Conservation (phyloP, 2,329 filamentous ascomycete genomes). For the Didymosphaeria variabile region DNA sequence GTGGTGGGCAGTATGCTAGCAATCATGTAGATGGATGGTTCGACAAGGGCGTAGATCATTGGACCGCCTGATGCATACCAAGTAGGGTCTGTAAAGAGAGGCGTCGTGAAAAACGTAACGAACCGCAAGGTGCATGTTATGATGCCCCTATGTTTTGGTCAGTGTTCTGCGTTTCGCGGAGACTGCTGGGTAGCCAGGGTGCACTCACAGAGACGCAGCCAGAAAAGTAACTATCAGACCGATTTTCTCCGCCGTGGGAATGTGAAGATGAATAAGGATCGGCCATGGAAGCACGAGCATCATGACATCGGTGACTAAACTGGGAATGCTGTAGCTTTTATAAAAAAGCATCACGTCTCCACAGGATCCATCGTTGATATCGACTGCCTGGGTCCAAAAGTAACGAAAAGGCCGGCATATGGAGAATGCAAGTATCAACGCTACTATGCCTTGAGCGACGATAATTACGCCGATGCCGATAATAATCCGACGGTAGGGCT, state of each 20-base stretch:
- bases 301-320: slow-evolving; percentile 19
- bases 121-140: slow-evolving; percentile 12
- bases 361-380: slow-evolving; percentile 14
- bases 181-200: not conserved
- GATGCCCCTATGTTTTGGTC: slow-evolving; percentile 3
- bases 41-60: slow-evolving; percentile 14
- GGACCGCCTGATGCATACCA: slow-evolving; percentile 13
- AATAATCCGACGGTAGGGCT: slow-evolving; percentile 14
- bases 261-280: slow-evolving; percentile 9
- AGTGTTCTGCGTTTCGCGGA: not conserved
- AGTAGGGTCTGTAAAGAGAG: slow-evolving; percentile 8
- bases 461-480: slow-evolving; percentile 15
- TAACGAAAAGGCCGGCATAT: slow-evolving; percentile 22
- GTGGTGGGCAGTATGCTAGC: slow-evolving; percentile 13
- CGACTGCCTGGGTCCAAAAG: slow-evolving; percentile 20
- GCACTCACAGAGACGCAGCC: slow-evolving; percentile 13
- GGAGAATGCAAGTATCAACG: slow-evolving; percentile 16
- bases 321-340: slow-evolving; percentile 20
- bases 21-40: slow-evolving; percentile 15
- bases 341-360: slow-evolving; percentile 20
- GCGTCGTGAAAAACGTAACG: slow-evolving; percentile 7
- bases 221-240: slow-evolving; percentile 12
- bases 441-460: slow-evolving; percentile 18
- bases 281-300: slow-evolving; percentile 19
- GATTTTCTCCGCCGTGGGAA: not conserved